A percentile compares a stretch with the other conserved stretches of the same genome.
These are phyloP conservation scores for Ophiostoma sp. DNA, from an alignment of 2,329 filamentous ascomycete species.

Conservation along the genomic window DNA sequence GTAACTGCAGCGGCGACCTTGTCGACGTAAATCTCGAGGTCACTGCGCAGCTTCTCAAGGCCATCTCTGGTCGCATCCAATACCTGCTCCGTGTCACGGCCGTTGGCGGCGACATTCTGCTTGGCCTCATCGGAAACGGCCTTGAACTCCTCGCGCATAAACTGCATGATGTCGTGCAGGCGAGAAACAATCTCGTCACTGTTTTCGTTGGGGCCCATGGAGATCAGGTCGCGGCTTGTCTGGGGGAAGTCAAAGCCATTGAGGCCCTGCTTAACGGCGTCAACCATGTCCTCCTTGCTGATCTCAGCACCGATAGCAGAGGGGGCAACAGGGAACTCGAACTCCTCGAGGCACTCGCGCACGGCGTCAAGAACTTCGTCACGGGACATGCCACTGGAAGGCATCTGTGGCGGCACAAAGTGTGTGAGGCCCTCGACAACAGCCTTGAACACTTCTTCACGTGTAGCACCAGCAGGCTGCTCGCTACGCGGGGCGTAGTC, in stretches of 20 bases:
- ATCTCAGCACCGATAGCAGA: slow-evolving; percentile 56
- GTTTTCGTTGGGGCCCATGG: slow-evolving; percentile 43
- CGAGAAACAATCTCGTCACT: slow-evolving; percentile 55
- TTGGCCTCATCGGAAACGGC: slow-evolving; percentile 65
- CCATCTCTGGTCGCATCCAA: slow-evolving; percentile 86
- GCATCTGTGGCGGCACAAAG: slow-evolving; percentile 71
- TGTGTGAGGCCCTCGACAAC: slow-evolving; percentile 84
- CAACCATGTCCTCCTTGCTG: slow-evolving; percentile 62
- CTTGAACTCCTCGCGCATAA: slow-evolving; percentile 60
- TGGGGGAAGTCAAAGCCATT: slow-evolving; percentile 50
- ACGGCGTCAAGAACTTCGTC: slow-evolving; percentile 85
- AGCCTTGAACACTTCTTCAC: slow-evolving; percentile 81
- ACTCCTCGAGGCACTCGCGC: slow-evolving; percentile 81
- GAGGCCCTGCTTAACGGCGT: slow-evolving; percentile 63
- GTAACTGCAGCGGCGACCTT: slow-evolving; percentile 66
- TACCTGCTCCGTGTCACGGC: slow-evolving; percentile 82
- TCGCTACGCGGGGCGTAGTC: slow-evolving; percentile 64
- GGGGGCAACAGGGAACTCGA: slow-evolving; percentile 69
- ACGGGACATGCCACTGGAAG: slow-evolving; percentile 64
- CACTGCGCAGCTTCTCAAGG: slow-evolving; percentile 73
- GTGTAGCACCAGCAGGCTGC: slow-evolving; percentile 62
- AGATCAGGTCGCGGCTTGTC: slow-evolving; percentile 27
- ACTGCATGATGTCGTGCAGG: slow-evolving; percentile 65
- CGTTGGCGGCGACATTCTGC: slow-evolving; percentile 75
- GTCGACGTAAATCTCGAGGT: slow-evolving; percentile 81